These are phyloP conservation scores for Plasmopara halstedii DNA, from an alignment of 352 stramenopile genomes.

Conservation along the genomic window DNA sequence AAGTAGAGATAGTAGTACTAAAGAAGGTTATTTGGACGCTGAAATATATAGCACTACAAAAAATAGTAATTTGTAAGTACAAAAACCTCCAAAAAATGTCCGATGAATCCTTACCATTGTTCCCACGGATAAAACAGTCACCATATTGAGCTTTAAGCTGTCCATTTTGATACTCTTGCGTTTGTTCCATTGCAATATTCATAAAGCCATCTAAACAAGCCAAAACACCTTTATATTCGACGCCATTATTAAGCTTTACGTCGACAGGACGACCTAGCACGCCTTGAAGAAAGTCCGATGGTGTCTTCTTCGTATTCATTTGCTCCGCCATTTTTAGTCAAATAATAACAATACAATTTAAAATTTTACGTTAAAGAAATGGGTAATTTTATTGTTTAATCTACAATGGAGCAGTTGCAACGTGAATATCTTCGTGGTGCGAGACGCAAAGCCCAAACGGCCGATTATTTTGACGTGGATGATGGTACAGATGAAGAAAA, in stretches of 20 bases:
- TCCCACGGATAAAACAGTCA: conserved; percentile 99
- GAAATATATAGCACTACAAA: conserved; percentile 78
- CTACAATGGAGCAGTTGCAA: conserved; percentile 31
- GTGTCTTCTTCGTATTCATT: conserved; percentile 71
- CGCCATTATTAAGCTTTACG: conserved; percentile 99
- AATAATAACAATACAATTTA: too few relatives aligned
- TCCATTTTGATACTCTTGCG: conserved; percentile 99
- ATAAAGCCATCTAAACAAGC: conserved; percentile 99
- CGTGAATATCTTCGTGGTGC: conserved; percentile 53
- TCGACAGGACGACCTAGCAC: conserved; percentile 93
- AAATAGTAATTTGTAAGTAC: too few relatives aligned
- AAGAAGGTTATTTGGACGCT: conserved; percentile 52
- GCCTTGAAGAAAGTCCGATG: conserved; percentile 88
- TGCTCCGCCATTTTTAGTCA: conserved; percentile 26
- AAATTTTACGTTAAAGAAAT: too few relatives aligned
- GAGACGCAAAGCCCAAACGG: conserved; percentile 36
- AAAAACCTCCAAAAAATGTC: too few relatives aligned
- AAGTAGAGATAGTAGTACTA: neutral
- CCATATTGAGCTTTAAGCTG: conserved; percentile 99
- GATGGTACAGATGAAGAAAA: conserved; percentile 28
- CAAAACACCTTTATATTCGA: conserved; percentile 97
- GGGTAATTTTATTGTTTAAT: conserved; percentile 11
- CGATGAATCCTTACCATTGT: conserved; percentile 87
- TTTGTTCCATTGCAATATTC: conserved; percentile 99
- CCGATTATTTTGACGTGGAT: conserved; percentile 66